Evolutionary conservation across 2,329 filamentous ascomycete genomes (phyloP).

Genomic region (Cercospora sesami): DNA sequence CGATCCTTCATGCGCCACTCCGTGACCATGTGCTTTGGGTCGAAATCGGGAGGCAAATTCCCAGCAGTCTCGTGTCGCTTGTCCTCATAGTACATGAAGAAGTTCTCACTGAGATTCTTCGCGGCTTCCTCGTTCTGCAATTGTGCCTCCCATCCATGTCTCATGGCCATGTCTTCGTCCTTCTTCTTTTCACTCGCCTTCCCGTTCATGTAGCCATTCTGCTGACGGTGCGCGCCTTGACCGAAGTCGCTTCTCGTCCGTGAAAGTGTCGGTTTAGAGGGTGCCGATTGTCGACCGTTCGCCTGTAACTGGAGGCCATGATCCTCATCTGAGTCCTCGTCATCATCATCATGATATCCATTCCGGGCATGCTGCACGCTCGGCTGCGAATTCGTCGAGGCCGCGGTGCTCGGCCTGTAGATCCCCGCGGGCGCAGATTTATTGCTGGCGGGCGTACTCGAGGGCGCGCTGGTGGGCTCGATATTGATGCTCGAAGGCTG

Average conservation of each 20-base stretch:
- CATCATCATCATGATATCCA: not conserved
- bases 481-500: conserved; percentile 31
- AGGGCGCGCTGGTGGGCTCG: conserved; percentile 22
- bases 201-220: conserved; percentile 11
- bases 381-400: conserved; percentile 17
- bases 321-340: conserved; percentile 40
- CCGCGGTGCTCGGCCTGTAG: conserved; percentile 20
- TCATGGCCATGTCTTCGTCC: conserved; percentile 45
- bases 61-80: conserved; percentile 95
- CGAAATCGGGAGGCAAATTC: conserved; percentile 65
- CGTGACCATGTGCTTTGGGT: conserved; percentile 56
- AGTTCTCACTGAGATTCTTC: conserved; percentile 75
- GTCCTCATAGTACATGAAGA: conserved; percentile 99
- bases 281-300: conserved; percentile 17
- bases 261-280: conserved; percentile 18
- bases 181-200: conserved; percentile 14
- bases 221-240: conserved; percentile 10
- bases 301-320: conserved; percentile 56
- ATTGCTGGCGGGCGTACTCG: conserved; percentile 23
- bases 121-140: conserved; percentile 84
- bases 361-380: conserved; percentile 24
- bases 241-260: conserved; percentile 28
- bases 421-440: conserved; percentile 19
- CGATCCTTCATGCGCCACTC: conserved; percentile 98
- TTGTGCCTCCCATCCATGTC: conserved; percentile 91